Base-by-base conservation (phyloP, 441 rosid species). In the Mallotus repandus region DNA sequence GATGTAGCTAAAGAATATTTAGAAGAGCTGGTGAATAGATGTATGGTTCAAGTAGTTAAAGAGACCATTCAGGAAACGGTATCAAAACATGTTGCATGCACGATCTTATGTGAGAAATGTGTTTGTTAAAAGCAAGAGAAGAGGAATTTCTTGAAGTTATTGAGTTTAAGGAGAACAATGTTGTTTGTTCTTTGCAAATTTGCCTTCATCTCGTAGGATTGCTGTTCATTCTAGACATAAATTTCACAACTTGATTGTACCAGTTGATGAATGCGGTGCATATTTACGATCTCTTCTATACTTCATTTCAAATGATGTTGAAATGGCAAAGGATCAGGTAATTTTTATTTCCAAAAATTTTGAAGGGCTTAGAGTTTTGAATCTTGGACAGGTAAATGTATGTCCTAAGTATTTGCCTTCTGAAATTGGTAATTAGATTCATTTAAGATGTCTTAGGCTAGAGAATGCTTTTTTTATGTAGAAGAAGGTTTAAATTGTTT, bases 51-150 rank as follows among this genome's bases (percentile, higher is more conserved):
- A 70, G 84, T 80, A 48, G 73, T 1, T 7, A 69, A 61, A 68
- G 46, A 21, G 77, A 72, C 12, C 72, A 19, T 18, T 21, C 68
- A 53, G 70, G 14, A 72, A 72, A 48, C 9, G 63, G 72, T 6
- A 68, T 81, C 3, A 62, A 50, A 66, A 84, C 70, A 5, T 77
- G 72, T 8, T 77, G 78, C 19, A 32, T 79, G 76, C 86, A 81
- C 66, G 84, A 84, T 54, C 79, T 84, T 22, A 73, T 75, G 81
- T 55, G 83, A 22, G 83, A 81, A 43, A 68, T 81, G 1, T 79
- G 79, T 73, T 25, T 81, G 25, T 19, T 49, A 59, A 80, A 70
- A 53, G 82, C 84, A 29, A 70, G 69, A 46, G 75, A 76, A 22
- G 79, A 69, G 59, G 48, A 70, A 1, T 76, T 70, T 54, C 57